Conservation (phyloP, 257 asterid species). For the Sherardia arvensis region DNA sequence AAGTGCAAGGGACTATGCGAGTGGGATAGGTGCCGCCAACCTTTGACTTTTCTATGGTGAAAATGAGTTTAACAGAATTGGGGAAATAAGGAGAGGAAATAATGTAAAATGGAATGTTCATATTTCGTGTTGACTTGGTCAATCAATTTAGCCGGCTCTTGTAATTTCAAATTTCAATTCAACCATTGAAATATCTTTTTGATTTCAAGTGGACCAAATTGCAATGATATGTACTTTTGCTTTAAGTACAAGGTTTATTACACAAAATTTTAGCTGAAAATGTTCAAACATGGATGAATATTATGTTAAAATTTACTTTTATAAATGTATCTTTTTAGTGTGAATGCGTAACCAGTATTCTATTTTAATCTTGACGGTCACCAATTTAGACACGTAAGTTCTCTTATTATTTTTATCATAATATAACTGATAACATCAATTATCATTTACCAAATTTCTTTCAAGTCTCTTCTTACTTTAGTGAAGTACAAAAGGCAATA, state of each 20-base stretch:
- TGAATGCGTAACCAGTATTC: no score
- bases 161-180: not conserved
- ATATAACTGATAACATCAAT: no score
- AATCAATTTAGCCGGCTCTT: conserved; percentile 1
- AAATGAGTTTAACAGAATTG: not conserved
- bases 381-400: no score
- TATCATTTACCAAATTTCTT: no score
- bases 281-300: no score
- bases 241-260: not conserved
- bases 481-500: no score
- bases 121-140: not conserved
- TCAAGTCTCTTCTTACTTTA: no score
- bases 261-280: no score
- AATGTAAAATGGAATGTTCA: not conserved
- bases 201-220: not conserved
- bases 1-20: not conserved
- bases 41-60: not conserved
- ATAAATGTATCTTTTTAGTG: no score
- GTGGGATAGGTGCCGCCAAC: conserved; percentile 8
- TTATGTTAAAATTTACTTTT: no score
- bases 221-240: not conserved
- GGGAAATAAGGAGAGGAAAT: not conserved
- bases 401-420: no score
- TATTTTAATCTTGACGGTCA: no score
- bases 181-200: not conserved